Evolutionary conservation across 257 asterid genomes (phyloP), one percentile per base, ranked within the genome.

Genomic region (Gentiana dahurica): DNA sequence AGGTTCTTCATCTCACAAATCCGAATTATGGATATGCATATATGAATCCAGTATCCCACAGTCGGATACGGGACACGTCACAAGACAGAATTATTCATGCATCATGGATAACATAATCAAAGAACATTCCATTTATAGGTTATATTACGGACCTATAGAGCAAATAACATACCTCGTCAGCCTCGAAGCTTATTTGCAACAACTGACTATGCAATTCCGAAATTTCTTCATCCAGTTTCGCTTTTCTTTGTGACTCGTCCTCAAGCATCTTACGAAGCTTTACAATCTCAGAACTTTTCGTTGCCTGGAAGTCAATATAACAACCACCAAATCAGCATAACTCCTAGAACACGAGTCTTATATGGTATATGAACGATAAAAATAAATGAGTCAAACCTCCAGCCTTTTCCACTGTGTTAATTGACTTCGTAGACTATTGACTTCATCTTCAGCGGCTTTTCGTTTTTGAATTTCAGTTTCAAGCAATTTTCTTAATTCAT

Each of bases 101-200:
- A 24, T 24, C 24, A 24, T 24, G 24, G 24, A 24, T 24, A 24
- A 24, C 24, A 24, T 24, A 24, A 24, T 24, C 24, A 24, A 24
- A 24, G 24, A 24, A 24, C 46, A 41, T 41, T 3, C 46, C 6
- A 10, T 3, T 41, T 3, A 41, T 5, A 41, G 46, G 46, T 41
- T 41, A 41, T 5, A 3, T 41, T 41, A 41, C 46, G 4, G 11
- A 41, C 10, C 46, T 41, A 41, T 5, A 41, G 46, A 41, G 46
- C 24, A 12, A 34, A 47, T 55, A 39, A 54, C 65, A 68, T 75
- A 88, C 95, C 91, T 79, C 85, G 52, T 85, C 95, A 69, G 92
- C 97, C 74, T 89, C 85, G 32, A 71, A 81, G 70, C 95, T 83
- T 70, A 89, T 57, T 61, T 85, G 85, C 77, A 86, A 50, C 15